Conservation (phyloP, 768 basidiomycete species). For the Leucocoprinus leucothites region DNA sequence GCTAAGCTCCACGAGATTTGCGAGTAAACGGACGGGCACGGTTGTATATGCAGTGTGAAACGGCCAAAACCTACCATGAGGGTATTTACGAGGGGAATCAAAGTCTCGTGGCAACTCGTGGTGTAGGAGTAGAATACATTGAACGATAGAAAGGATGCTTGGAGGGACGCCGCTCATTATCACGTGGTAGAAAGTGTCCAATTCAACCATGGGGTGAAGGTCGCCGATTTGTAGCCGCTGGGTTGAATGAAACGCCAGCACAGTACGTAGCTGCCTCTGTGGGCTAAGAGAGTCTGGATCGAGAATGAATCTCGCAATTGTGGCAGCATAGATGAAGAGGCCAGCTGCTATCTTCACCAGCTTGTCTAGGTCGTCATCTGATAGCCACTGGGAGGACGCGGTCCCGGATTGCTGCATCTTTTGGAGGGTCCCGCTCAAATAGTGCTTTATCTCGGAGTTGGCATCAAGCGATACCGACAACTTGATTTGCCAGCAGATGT, state of each 20-base stretch:
- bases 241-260: neutral
- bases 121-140: neutral
- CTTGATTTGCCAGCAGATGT: neutral
- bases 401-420: too few relatives aligned
- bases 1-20: too few relatives aligned
- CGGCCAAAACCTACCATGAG: too few relatives aligned
- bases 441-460: conserved; percentile 3
- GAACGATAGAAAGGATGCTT: neutral
- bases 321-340: conserved; percentile 4
- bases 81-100: too few relatives aligned
- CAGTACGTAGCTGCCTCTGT: neutral
- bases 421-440: neutral
- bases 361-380: neutral
- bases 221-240: too few relatives aligned
- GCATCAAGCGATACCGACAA: conserved; percentile 7
- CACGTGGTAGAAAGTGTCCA: neutral
- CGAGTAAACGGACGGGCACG: too few relatives aligned
- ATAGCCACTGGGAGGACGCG: conserved; percentile 6
- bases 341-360: conserved; percentile 5
- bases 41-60: too few relatives aligned
- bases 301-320: conserved; percentile 7
- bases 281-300: neutral
- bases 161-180: neutral
- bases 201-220: too few relatives aligned
- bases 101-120: neutral